Conservation (phyloP, 2,329 filamentous ascomycete species). For the Cladosporium velox region DNA sequence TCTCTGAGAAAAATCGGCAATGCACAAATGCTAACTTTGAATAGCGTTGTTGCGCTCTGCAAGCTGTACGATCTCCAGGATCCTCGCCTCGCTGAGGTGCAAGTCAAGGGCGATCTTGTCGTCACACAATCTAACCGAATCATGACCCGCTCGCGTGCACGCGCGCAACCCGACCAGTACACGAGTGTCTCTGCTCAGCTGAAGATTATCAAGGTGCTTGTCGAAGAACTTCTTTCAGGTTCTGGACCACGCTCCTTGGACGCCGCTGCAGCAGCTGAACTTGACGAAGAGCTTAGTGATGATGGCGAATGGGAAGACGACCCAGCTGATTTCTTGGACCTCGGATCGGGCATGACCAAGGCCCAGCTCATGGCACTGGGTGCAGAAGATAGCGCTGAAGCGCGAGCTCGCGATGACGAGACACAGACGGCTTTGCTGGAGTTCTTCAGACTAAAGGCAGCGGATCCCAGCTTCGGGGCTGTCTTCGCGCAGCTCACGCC, state of each 20-base stretch:
- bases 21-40: conserved; percentile 19
- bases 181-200: conserved; percentile 83
- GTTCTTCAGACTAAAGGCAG: conserved; percentile 68
- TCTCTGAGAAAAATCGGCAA: background rate
- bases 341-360: conserved; percentile 58
- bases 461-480: conserved; percentile 57
- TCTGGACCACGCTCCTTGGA: conserved; percentile 59
- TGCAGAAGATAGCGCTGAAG: conserved; percentile 48
- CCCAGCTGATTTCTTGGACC: conserved; percentile 68
- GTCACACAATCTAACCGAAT: conserved; percentile 77
- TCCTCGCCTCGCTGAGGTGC: conserved; percentile 71
- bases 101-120: conserved; percentile 90
- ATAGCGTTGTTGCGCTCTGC: conserved; percentile 84
- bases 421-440: conserved; percentile 81
- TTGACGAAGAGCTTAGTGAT: conserved; percentile 64
- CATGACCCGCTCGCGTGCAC: conserved; percentile 89
- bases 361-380: conserved; percentile 80
- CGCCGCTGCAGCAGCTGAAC: conserved; percentile 60
- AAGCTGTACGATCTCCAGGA: conserved; percentile 90
- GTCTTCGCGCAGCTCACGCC: conserved; percentile 57
- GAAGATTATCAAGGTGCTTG: conserved; percentile 94
- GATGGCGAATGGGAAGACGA: conserved; percentile 78
- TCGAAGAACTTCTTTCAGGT: conserved; percentile 85
- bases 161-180: conserved; percentile 85
- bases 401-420: conserved; percentile 80